These are phyloP conservation scores for Metarhizium sp. DNA, from an alignment of 2,329 filamentous ascomycete species.

Conservation along the genomic window DNA sequence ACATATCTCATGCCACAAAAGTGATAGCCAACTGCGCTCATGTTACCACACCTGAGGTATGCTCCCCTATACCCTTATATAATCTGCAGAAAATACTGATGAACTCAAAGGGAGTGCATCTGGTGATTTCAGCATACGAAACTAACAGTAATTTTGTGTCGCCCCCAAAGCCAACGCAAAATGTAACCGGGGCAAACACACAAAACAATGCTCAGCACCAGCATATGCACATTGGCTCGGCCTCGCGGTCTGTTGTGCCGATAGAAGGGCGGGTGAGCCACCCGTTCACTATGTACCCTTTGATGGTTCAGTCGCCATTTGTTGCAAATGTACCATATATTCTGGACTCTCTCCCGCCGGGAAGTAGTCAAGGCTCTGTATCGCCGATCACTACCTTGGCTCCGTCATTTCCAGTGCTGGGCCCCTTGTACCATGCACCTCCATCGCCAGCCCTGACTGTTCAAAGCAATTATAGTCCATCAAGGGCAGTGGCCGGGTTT, in stretches of 20 bases:
- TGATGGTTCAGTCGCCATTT: constrained; percentile 22
- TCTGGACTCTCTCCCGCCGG: constrained; percentile 16
- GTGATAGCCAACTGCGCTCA: constrained; percentile 28
- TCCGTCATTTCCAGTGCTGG: constrained; percentile 20
- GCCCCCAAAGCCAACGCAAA: constrained; percentile 9
- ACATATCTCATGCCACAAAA: constrained; percentile 32
- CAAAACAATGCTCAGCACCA: constrained; percentile 4
- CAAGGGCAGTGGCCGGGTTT: constrained; percentile 24
- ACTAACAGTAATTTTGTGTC: constrained; percentile 3
- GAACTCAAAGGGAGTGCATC: constrained; percentile 13
- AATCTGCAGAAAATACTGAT: not conserved
- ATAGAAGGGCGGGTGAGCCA: constrained; percentile 13
- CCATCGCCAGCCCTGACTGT: constrained; percentile 24
- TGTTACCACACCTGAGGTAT: constrained; percentile 16
- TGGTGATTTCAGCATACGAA: constrained; percentile 13
- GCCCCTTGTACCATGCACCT: constrained; percentile 20
- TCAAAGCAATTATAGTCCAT: constrained; percentile 30
- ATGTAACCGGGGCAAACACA: not conserved
- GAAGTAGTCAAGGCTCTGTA: constrained; percentile 8
- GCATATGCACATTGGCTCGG: constrained; percentile 1
- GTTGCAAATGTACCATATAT: constrained; percentile 18
- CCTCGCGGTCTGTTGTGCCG: constrained; percentile 4
- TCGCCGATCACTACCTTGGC: constrained; percentile 20
- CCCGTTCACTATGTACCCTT: constrained; percentile 21
- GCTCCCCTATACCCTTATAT: not conserved